These are phyloP conservation scores for Candida maris DNA, from an alignment of 805 yeast genomes.

Conservation along the genomic window DNA sequence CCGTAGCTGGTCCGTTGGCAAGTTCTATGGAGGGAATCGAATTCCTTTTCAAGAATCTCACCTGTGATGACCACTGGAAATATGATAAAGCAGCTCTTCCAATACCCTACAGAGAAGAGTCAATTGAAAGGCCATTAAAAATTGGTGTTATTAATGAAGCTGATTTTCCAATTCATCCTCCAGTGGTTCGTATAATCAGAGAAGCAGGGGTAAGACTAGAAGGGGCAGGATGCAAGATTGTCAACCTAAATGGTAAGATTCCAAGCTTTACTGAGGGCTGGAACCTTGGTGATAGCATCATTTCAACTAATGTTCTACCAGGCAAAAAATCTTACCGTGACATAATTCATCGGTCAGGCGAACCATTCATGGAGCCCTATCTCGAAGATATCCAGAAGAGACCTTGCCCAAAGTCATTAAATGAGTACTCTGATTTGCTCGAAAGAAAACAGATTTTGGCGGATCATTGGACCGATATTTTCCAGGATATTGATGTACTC, in stretches of 20 bases:
- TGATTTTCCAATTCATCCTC: conserved; percentile 54
- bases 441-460: background rate
- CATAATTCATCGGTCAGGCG: background rate
- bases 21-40: conserved; percentile 45
- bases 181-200: conserved; percentile 44
- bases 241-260: conserved; percentile 24
- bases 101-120: conserved; percentile 29
- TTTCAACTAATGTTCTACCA: conserved; percentile 1
- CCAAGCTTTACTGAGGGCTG: conserved; percentile 10
- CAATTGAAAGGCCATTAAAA: background rate
- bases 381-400: background rate
- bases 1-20: conserved; percentile 46
- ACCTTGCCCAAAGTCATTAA: background rate
- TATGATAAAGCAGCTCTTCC: conserved; percentile 42
- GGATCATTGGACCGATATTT: conserved; percentile 11
- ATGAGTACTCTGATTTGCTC: background rate
- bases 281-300: conserved; percentile 3
- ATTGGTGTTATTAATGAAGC: conserved; percentile 28
- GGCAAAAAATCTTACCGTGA: background rate
- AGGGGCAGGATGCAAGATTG: conserved; percentile 43
- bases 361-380: background rate
- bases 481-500: conserved; percentile 13
- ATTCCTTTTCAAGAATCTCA: conserved; percentile 38
- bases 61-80: conserved; percentile 20
- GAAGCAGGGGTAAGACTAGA: conserved; percentile 26